Evolutionary conservation across 2,329 filamentous ascomycete genomes (phyloP).

Genomic region (Cytospora paraplurivora): DNA sequence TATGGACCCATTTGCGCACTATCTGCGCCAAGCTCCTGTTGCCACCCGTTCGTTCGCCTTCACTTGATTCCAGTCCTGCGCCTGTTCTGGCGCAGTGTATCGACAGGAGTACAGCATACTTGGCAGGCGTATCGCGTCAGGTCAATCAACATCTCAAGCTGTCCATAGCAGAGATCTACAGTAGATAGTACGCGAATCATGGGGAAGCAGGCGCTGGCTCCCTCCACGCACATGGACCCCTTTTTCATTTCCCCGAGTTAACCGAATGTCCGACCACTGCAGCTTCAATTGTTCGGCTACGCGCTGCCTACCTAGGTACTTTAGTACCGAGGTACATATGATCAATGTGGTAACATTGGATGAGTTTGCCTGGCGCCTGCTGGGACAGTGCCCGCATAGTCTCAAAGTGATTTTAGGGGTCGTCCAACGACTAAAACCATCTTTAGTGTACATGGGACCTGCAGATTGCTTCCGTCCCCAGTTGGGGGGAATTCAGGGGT

Average conservation of each 20-base stretch:
- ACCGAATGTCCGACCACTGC: too few relatives aligned
- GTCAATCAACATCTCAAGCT: not conserved
- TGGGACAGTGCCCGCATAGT: constrained; percentile 5
- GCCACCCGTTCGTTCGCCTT: not conserved
- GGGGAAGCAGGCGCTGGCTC: too few relatives aligned
- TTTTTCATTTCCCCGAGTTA: too few relatives aligned
- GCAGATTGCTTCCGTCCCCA: too few relatives aligned
- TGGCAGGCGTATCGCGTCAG: not conserved
- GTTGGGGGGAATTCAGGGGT: too few relatives aligned
- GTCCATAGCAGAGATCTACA: too few relatives aligned
- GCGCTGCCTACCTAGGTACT: too few relatives aligned
- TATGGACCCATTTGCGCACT: not conserved
- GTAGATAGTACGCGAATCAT: too few relatives aligned
- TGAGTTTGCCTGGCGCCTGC: not conserved
- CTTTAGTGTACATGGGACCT: too few relatives aligned
- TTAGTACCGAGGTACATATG: not conserved
- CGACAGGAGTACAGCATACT: not conserved
- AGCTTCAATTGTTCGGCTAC: too few relatives aligned
- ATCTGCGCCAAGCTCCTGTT: not conserved
- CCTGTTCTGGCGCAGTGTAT: not conserved
- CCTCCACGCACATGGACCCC: too few relatives aligned
- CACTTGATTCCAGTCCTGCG: not conserved
- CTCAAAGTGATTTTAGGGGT: constrained; percentile 9
- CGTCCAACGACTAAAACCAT: constrained; percentile 2
- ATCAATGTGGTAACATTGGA: not conserved